These are phyloP conservation scores for Xylaria sp. DNA, from an alignment of 2,329 filamentous ascomycete species.

Conservation along the genomic window DNA sequence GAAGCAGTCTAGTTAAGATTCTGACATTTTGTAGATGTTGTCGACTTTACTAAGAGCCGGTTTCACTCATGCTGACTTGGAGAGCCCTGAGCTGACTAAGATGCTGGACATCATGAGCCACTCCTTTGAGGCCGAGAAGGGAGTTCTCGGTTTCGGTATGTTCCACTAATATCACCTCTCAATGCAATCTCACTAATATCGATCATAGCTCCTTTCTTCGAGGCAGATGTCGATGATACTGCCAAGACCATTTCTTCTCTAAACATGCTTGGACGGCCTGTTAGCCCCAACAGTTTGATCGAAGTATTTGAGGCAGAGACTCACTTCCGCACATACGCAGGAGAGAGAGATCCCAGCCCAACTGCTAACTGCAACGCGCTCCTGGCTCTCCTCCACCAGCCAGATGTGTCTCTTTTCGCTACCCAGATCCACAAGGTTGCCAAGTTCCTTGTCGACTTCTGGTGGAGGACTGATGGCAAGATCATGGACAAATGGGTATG, in stretches of 20 bases:
- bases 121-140: constrained; percentile 39
- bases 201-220: constrained; percentile 35
- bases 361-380: constrained; percentile 52
- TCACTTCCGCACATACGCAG: constrained; percentile 50
- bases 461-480: constrained; percentile 40
- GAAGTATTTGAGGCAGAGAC: constrained; percentile 45
- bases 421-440: constrained; percentile 47
- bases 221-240: constrained; percentile 40
- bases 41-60: constrained; percentile 37
- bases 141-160: constrained; percentile 43
- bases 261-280: constrained; percentile 38
- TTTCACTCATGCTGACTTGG: constrained; percentile 32
- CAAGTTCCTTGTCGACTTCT: constrained; percentile 45
- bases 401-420: constrained; percentile 36
- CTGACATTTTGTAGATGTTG: constrained; percentile 32
- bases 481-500: constrained; percentile 48
- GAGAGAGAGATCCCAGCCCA: constrained; percentile 50
- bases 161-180: too few relatives aligned
- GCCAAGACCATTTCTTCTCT: constrained; percentile 39
- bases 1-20: not conserved
- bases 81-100: constrained; percentile 33
- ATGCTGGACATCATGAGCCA: constrained; percentile 38
- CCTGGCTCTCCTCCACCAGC: constrained; percentile 46
- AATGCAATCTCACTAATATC: constrained; percentile 19
- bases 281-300: constrained; percentile 41